Evolutionary conservation across 768 basidiomycete genomes (phyloP).

Genomic region (Leucogyrophana mollusca): DNA sequence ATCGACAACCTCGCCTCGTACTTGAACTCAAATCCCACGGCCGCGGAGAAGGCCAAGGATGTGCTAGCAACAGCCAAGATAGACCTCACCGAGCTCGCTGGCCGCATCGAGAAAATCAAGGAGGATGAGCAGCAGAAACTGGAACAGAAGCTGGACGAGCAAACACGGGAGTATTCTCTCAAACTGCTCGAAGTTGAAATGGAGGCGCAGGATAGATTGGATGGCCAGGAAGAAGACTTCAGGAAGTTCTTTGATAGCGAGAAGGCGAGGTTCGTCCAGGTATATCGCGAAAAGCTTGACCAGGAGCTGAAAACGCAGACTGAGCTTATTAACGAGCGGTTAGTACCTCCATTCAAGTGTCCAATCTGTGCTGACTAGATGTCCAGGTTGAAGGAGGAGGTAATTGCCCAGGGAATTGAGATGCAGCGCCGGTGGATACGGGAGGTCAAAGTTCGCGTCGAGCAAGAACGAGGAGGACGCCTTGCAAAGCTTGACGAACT

Average conservation of each 20-base stretch:
- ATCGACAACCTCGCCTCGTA: slow-evolving; percentile 91
- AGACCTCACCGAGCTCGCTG: slow-evolving; percentile 76
- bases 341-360: slow-evolving; percentile 16
- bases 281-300: slow-evolving; percentile 85
- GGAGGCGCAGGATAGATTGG: slow-evolving; percentile 82
- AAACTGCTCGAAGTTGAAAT: slow-evolving; percentile 83
- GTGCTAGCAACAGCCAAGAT: slow-evolving; percentile 79
- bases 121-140: slow-evolving; percentile 75
- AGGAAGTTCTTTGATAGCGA: slow-evolving; percentile 80
- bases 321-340: slow-evolving; percentile 95
- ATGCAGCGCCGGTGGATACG: slow-evolving; percentile 96
- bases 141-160: slow-evolving; percentile 70
- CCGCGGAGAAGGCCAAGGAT: slow-evolving; percentile 63
- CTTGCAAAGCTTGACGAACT: slow-evolving; percentile 94
- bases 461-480: slow-evolving; percentile 94
- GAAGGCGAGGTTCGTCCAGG: slow-evolving; percentile 63
- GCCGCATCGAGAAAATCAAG: slow-evolving; percentile 75
- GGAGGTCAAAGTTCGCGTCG: slow-evolving; percentile 93
- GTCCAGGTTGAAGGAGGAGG: slow-evolving; percentile 84
- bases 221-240: slow-evolving; percentile 84
- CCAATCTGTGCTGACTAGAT: background rate
- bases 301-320: slow-evolving; percentile 84
- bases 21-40: slow-evolving; percentile 70
- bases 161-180: slow-evolving; percentile 78
- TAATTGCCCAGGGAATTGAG: slow-evolving; percentile 95